Conservation (phyloP, 148 eudicot species). For the Cornus kousa region DNA sequence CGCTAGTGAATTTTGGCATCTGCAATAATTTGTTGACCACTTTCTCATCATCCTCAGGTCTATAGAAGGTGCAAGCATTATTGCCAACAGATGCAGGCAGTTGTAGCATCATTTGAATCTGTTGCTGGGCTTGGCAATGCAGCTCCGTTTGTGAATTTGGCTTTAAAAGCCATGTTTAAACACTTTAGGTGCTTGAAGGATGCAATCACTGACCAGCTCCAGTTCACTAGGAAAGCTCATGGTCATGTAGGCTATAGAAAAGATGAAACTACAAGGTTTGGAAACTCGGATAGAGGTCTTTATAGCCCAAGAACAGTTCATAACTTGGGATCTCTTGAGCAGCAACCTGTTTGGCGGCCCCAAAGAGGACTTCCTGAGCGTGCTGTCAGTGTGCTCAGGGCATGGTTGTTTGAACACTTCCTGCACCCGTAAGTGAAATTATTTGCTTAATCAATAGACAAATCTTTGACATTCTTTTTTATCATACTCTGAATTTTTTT, state of each 20-base stretch:
- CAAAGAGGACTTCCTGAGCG: slow-evolving; percentile 94
- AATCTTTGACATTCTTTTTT: not conserved
- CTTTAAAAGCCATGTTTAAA: slow-evolving; percentile 64
- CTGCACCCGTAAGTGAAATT: slow-evolving; percentile 75
- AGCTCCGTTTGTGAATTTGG: slow-evolving; percentile 62
- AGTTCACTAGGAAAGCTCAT: slow-evolving; percentile 37
- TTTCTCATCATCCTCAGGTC: slow-evolving; percentile 37
- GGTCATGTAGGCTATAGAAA: slow-evolving; percentile 30
- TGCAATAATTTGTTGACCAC: not conserved
- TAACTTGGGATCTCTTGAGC: slow-evolving; percentile 26
- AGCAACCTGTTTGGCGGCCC: slow-evolving; percentile 78
- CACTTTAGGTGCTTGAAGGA: slow-evolving; percentile 67
- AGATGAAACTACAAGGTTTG: slow-evolving; percentile 28
- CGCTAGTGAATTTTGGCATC: not conserved
- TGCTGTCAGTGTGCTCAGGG: slow-evolving; percentile 69
- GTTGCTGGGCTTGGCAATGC: slow-evolving; percentile 76
- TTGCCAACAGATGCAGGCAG: slow-evolving; percentile 72
- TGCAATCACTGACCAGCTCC: slow-evolving; percentile 70
- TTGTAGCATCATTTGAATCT: slow-evolving; percentile 77
- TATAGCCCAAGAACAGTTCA: slow-evolving; percentile 39
- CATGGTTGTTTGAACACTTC: slow-evolving; percentile 90
- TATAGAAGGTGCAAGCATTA: slow-evolving; percentile 77
- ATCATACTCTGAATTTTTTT: not conserved
- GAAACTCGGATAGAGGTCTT: slow-evolving; percentile 22
- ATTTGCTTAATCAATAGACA: not conserved